Evolutionary conservation across 2,329 filamentous ascomycete species (phyloP).

Genomic region (Trichoderma cornu-damae): DNA sequence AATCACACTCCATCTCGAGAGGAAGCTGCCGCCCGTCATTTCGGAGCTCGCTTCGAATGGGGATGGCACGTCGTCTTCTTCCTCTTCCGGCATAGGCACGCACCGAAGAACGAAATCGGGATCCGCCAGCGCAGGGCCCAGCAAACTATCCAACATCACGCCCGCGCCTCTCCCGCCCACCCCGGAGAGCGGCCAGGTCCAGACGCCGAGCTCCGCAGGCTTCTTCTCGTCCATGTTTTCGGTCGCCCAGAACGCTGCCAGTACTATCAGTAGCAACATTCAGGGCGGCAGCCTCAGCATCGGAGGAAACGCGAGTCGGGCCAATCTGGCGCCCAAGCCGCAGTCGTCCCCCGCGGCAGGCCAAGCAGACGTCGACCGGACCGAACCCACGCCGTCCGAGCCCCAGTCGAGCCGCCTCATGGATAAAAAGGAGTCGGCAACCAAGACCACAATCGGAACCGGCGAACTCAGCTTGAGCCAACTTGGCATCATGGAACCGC

Average conservation of each 20-base stretch:
- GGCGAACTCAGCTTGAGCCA: slow-evolving; percentile 88
- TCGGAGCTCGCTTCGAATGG: slow-evolving; percentile 29
- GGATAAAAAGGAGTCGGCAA: slow-evolving; percentile 64
- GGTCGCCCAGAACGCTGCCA: slow-evolving; percentile 87
- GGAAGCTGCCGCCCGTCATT: slow-evolving; percentile 28
- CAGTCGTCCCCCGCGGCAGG: slow-evolving; percentile 23
- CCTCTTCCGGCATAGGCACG: slow-evolving; percentile 65
- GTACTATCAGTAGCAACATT: slow-evolving; percentile 66
- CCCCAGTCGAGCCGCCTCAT: slow-evolving; percentile 31
- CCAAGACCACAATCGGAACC: slow-evolving; percentile 83
- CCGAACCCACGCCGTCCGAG: slow-evolving; percentile 32
- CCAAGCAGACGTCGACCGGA: slow-evolving; percentile 40
- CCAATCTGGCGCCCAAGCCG: slow-evolving; percentile 26
- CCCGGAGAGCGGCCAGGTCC: slow-evolving; percentile 57
- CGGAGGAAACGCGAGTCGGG: slow-evolving; percentile 35
- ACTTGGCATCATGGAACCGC: slow-evolving; percentile 66
- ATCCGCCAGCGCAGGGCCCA: slow-evolving; percentile 59
- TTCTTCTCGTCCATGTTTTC: slow-evolving; percentile 95
- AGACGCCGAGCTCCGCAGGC: slow-evolving; percentile 54
- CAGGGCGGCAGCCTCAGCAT: slow-evolving; percentile 57
- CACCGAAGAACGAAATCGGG: slow-evolving; percentile 54
- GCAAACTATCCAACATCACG: slow-evolving; percentile 78
- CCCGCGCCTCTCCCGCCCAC: slow-evolving; percentile 70
- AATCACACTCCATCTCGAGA: slow-evolving; percentile 26
- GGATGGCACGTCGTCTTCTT: slow-evolving; percentile 56